These are phyloP conservation scores for Phytophthora pistaciae DNA, from an alignment of 352 stramenopile species.

Conservation along the genomic window DNA sequence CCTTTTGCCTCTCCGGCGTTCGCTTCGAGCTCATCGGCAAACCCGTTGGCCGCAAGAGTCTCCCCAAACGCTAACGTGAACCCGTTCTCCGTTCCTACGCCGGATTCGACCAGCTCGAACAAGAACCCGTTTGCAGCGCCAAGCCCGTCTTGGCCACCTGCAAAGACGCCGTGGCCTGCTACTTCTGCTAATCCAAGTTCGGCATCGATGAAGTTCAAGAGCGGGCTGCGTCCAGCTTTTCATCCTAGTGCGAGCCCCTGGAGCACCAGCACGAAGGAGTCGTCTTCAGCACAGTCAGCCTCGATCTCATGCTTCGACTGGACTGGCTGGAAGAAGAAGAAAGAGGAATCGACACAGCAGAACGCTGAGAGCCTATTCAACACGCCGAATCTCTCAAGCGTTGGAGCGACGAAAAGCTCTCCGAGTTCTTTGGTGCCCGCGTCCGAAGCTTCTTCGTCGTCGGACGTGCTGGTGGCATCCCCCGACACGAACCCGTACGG, in stretches of 20 bases:
- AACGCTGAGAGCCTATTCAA: neutral
- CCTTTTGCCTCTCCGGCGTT: constrained; percentile 9
- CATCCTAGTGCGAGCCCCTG: constrained; percentile 5
- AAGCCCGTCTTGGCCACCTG: constrained; percentile 5
- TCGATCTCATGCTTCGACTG: constrained; percentile 14
- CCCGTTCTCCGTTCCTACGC: neutral
- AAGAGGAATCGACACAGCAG: constrained; percentile 1
- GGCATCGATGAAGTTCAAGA: constrained; percentile 23
- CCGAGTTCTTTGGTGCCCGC: neutral
- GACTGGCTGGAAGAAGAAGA: constrained; percentile 5
- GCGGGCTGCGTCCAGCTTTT: constrained; percentile 12
- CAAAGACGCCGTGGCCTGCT: neutral
- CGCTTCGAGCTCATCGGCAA: neutral
- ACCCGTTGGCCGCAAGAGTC: constrained; percentile 13
- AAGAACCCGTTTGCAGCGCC: constrained; percentile 8
- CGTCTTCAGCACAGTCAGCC: neutral
- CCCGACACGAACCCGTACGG: constrained; percentile 70
- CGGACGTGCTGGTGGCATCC: constrained; percentile 45
- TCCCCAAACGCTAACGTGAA: constrained; percentile 1
- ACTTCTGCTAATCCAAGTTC: neutral
- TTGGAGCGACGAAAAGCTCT: constrained; percentile 5
- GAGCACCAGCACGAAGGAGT: neutral
- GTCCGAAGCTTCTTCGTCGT: neutral
- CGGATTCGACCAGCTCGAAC: neutral
- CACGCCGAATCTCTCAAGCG: neutral